phyloP scores from a whole-genome alignment of 495 filamentous ascomycete genomes.

The Neurospora terricola region DNA sequence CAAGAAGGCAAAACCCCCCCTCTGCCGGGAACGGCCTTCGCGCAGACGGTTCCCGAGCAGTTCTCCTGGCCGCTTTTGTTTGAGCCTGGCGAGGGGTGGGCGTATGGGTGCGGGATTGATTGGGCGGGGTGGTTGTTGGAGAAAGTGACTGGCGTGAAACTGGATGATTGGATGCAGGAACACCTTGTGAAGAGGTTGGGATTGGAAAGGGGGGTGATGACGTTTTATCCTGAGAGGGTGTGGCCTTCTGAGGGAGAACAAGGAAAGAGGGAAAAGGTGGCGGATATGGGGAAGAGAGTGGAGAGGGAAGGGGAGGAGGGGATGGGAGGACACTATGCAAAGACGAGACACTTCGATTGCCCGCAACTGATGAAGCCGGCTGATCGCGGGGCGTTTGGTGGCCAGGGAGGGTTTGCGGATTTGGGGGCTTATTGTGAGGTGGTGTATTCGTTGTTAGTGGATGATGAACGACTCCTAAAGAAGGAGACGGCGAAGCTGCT shows the following conservation, averaged over 20 bases:
- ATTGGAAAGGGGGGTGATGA: conserved; percentile 2
- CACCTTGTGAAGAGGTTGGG: conserved; percentile 19
- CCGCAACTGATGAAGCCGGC: not conserved
- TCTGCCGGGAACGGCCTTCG: not conserved
- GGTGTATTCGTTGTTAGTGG: conserved; percentile 16
- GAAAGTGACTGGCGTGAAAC: conserved; percentile 9
- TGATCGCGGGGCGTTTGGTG: conserved; percentile 14
- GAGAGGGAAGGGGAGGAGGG: not conserved
- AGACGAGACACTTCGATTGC: not conserved
- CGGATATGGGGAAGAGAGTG: conserved; percentile 14
- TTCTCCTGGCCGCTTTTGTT: conserved; percentile 24
- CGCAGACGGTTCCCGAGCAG: conserved; percentile 12
- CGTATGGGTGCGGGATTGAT: conserved; percentile 25
- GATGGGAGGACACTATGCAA: not conserved
- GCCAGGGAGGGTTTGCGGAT: conserved; percentile 20
- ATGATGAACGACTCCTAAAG: conserved; percentile 22
- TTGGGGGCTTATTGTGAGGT: conserved; percentile 20
- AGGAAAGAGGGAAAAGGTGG: not conserved
- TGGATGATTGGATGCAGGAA: conserved; percentile 20
- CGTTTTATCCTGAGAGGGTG: conserved; percentile 19
- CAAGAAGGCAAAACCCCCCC: not conserved
- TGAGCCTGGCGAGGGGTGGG: conserved; percentile 28
- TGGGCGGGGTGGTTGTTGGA: conserved; percentile 26
- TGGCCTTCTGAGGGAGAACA: not conserved
- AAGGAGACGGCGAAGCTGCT: conserved; percentile 15